phyloP scores from a whole-genome alignment of 495 filamentous ascomycete species.

The Xylaria castorea region DNA sequence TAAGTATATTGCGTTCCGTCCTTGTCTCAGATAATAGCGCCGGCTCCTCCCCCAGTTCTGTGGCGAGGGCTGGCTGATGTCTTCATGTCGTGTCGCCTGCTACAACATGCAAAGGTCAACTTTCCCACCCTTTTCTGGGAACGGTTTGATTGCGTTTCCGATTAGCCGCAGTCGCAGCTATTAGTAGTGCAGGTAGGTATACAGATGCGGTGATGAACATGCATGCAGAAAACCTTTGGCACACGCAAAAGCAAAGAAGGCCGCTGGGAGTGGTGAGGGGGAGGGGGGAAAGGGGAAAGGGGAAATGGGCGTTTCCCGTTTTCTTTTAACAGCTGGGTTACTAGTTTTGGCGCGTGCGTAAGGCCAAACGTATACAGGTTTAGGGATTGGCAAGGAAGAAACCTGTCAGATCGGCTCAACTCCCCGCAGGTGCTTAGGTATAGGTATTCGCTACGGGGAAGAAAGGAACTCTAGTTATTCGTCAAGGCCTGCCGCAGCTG shows the following conservation, averaged over 20 bases:
- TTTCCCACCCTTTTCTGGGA: conserved; percentile 8
- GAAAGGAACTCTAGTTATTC: not conserved
- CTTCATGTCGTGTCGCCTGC: conserved; percentile 17
- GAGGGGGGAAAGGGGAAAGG: not conserved
- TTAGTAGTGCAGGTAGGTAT: conserved; percentile 6
- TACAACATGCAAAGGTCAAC: not conserved
- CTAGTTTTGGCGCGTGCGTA: not conserved
- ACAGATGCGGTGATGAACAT: conserved; percentile 15
- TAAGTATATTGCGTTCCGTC: conserved; percentile 14
- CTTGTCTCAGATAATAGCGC: conserved; percentile 4
- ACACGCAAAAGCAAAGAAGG: conserved; percentile 12
- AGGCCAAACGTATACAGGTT: not conserved
- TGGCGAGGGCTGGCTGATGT: conserved; percentile 8
- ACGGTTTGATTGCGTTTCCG: conserved; percentile 12
- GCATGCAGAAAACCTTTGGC: conserved; percentile 22
- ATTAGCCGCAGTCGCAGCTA: conserved; percentile 19
- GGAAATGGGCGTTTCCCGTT: conserved; percentile 16
- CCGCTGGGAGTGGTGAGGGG: not conserved
- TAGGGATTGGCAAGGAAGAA: not conserved
- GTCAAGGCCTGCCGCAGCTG: not conserved
- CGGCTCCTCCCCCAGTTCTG: conserved; percentile 14
- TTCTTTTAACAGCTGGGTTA: conserved; percentile 14
- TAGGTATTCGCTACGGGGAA: not conserved
- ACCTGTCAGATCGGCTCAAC: conserved; percentile 23
- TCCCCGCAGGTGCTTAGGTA: not conserved